Conservation (phyloP, 2,329 filamentous ascomycete species). For the Dactylonectria estremocensis region DNA sequence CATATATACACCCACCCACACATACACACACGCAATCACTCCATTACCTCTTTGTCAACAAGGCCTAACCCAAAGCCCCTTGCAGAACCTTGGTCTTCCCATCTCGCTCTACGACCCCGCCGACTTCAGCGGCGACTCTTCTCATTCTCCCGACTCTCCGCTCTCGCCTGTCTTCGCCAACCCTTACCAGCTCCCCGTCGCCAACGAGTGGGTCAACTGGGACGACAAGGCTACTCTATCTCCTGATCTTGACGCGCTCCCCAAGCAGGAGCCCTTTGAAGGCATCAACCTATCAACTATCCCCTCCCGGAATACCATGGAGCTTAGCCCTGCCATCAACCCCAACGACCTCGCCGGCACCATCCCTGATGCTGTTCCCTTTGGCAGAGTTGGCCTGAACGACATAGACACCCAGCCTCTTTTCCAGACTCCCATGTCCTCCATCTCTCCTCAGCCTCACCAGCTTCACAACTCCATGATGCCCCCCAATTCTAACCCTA, state of each 20-base stretch:
- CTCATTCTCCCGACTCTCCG: conserved; percentile 48
- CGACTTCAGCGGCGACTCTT: conserved; percentile 48
- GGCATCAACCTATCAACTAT: conserved; percentile 47
- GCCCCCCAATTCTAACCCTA: conserved; percentile 37
- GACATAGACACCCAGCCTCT: conserved; percentile 49
- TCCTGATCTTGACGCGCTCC: conserved; percentile 46
- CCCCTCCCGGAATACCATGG: conserved; percentile 47
- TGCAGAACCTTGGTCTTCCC: conserved; percentile 41
- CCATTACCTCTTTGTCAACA: conserved; percentile 14
- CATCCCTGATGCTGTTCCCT: conserved; percentile 46
- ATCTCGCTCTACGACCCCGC: conserved; percentile 48
- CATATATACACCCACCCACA: conserved; percentile 12
- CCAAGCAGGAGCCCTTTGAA: conserved; percentile 49
- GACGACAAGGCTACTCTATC: conserved; percentile 49
- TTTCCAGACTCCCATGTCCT: conserved; percentile 47
- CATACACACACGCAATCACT: conserved; percentile 10
- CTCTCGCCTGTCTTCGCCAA: conserved; percentile 48
- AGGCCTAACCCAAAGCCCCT: conserved; percentile 45
- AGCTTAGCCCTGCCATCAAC: conserved; percentile 49
- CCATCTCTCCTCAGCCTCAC: conserved; percentile 46
- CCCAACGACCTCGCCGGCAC: conserved; percentile 47
- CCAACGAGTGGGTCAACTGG: conserved; percentile 49
- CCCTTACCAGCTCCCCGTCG: conserved; percentile 47
- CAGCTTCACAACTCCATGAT: conserved; percentile 43
- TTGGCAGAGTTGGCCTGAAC: conserved; percentile 47